These are phyloP conservation scores for Phyllosticta citribraziliensis DNA, from an alignment of 2,329 filamentous ascomycete genomes.

Conservation along the genomic window DNA sequence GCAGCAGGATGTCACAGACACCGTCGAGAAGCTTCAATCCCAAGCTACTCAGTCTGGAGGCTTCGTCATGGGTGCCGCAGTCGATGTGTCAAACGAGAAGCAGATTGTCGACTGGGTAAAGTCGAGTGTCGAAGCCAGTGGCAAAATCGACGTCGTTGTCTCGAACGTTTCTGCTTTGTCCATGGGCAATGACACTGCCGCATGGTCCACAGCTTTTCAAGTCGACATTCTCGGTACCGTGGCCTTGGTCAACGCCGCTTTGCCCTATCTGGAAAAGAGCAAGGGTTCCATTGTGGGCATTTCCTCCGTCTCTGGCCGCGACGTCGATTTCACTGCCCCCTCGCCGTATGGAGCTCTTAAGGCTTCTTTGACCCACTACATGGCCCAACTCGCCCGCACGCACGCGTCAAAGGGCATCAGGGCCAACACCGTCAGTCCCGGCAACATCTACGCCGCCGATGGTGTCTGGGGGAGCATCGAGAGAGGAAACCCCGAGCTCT, in stretches of 20 bases:
- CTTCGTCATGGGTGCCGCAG: constrained; percentile 12
- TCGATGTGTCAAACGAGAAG: constrained; percentile 17
- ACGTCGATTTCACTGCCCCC: constrained; percentile 29
- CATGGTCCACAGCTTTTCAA: constrained; percentile 21
- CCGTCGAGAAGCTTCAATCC: constrained; percentile 14
- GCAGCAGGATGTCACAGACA: constrained; percentile 14
- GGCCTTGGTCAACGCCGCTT: constrained; percentile 21
- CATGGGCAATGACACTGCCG: constrained; percentile 17
- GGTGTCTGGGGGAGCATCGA: constrained; percentile 28
- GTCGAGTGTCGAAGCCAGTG: constrained; percentile 13
- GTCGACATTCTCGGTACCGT: constrained; percentile 27
- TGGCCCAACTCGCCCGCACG: constrained; percentile 24
- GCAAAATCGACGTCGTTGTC: constrained; percentile 20
- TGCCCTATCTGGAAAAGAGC: constrained; percentile 24
- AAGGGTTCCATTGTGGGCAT: constrained; percentile 28
- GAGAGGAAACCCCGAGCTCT: constrained; percentile 21
- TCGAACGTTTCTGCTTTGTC: constrained; percentile 23
- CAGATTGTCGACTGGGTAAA: constrained; percentile 17
- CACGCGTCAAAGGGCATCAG: constrained; percentile 26
- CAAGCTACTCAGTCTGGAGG: constrained; percentile 12
- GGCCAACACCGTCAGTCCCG: constrained; percentile 27
- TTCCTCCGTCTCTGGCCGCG: constrained; percentile 25
- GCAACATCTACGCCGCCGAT: constrained; percentile 29
- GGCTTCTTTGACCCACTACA: constrained; percentile 29
- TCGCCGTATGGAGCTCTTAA: constrained; percentile 29